phyloP scores from a whole-genome alignment of 768 basidiomycete species.

The Peribolospora kevripleyi region DNA sequence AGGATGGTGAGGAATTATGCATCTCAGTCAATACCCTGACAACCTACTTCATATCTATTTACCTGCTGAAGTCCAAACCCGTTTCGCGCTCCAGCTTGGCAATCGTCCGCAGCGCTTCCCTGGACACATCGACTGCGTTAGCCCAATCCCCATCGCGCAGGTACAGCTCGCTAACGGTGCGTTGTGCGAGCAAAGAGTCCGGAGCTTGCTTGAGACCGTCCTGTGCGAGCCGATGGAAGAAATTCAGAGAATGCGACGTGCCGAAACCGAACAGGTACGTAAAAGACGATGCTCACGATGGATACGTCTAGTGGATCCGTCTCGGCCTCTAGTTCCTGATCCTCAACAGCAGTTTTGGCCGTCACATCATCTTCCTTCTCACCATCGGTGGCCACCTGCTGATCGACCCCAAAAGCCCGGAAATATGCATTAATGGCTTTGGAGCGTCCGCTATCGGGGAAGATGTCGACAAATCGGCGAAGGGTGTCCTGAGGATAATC shows the following conservation, averaged over 20 bases:
- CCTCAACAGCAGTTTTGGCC: slow-evolving; percentile 7
- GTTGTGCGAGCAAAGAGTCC: slow-evolving; percentile 40
- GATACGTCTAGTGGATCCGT: slow-evolving; percentile 39
- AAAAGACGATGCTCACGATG: slow-evolving; percentile 26
- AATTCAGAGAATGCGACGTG: not conserved
- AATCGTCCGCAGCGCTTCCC: slow-evolving; percentile 40
- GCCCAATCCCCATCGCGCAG: slow-evolving; percentile 42
- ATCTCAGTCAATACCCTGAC: not conserved
- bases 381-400: not conserved
- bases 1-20: not conserved
- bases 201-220: slow-evolving; percentile 30
- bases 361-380: not conserved
- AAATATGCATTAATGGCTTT: not conserved
- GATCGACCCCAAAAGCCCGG: not conserved
- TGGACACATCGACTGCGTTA: slow-evolving; percentile 43
- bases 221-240: slow-evolving; percentile 19
- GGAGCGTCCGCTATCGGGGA: slow-evolving; percentile 26
- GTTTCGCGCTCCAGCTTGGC: slow-evolving; percentile 31
- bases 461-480: slow-evolving; percentile 36
- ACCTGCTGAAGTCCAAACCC: slow-evolving; percentile 29
- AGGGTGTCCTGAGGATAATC: slow-evolving; percentile 36
- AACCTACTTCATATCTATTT: slow-evolving; percentile 21
- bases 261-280: not conserved
- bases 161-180: slow-evolving; percentile 42
- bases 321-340: slow-evolving; percentile 20